Base-by-base conservation (phyloP, 768 basidiomycete species). In the Tulasnella sp. region DNA sequence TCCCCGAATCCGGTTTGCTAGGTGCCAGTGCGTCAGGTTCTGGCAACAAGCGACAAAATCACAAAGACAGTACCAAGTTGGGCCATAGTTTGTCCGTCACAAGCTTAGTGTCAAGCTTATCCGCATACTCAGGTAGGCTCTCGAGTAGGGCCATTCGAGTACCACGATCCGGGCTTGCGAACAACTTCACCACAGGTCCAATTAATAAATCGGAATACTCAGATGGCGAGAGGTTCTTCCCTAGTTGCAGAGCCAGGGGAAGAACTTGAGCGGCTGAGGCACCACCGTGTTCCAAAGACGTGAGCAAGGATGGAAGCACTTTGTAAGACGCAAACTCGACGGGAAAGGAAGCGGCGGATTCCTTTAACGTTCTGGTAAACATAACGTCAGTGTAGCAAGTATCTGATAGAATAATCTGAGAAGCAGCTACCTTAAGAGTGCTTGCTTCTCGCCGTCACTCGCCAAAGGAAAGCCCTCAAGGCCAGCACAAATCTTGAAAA, bases 1-100 rank as follows among this genome's bases (percentile, higher is more conserved):
- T 99, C 98, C 3, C 93, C 90, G 84, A 99, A 99, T 0, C 98
- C 98, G 3, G 95, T 95, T 92, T 97, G 95, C 96, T 97, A 20
- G 72, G 12, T 37, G 44, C 7, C 24, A 46, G 12, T 9, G 44
- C 16, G 50, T 76, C 42, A 76, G 76, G 24, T 28, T n/a, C 16
- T 3, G 40, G 20, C 31, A 28, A 78, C 50, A 37, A 18, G 58
- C 2, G 46, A 44, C 5, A 31, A 48, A 78, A 31, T n/a, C 12
- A 37, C 18, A 72, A 41, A 54, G 18, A 48, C 9, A 86, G 93
- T 83, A 98, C 96, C 60, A 99, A 87, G 87, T 96, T 91, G 1
- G 98, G 97, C 90, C 96, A 99, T 24, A 99, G 90, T 83, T 94
- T 95, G 64, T 97, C 95, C 75, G 90, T 90, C 0, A 98, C 95